Conservation (phyloP, 2,329 filamentous ascomycete genomes). For the Calonectria leucothoes region DNA sequence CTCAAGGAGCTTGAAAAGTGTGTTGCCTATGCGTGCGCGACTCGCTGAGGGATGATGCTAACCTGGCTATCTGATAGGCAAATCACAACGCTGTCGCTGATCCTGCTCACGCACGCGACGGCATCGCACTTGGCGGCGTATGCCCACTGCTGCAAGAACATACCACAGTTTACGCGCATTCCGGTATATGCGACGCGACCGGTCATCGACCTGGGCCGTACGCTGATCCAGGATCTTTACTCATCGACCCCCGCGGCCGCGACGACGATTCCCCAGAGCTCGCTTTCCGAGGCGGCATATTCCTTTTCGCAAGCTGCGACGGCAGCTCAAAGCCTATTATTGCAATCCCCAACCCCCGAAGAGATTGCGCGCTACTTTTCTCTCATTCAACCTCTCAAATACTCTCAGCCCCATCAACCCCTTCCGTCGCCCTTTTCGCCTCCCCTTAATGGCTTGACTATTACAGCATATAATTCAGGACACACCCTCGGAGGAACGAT, state of each 20-base stretch:
- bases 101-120: constrained; percentile 95
- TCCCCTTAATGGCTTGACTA: constrained; percentile 88
- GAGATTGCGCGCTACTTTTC: constrained; percentile 95
- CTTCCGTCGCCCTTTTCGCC: constrained; percentile 88
- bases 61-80: constrained; percentile 68
- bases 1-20: constrained; percentile 92
- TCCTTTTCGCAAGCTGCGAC: constrained; percentile 64
- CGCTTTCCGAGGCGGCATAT: constrained; percentile 74
- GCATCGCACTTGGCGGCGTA: constrained; percentile 92
- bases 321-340: constrained; percentile 65
- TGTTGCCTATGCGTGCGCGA: constrained; percentile 37
- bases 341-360: constrained; percentile 80
- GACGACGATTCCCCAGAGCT: constrained; percentile 80
- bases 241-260: constrained; percentile 88
- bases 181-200: constrained; percentile 95
- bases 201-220: constrained; percentile 92
- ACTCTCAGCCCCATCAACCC: constrained; percentile 95
- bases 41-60: constrained; percentile 27
- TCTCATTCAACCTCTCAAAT: constrained; percentile 91
- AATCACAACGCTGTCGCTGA: constrained; percentile 89
- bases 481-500: constrained; percentile 97
- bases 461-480: constrained; percentile 96
- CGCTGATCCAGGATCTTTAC: constrained; percentile 91
- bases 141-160: constrained; percentile 96
- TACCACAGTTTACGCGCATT: constrained; percentile 90